phyloP scores from a whole-genome alignment of 768 basidiomycete genomes.

The Nidularia pulvinata region DNA sequence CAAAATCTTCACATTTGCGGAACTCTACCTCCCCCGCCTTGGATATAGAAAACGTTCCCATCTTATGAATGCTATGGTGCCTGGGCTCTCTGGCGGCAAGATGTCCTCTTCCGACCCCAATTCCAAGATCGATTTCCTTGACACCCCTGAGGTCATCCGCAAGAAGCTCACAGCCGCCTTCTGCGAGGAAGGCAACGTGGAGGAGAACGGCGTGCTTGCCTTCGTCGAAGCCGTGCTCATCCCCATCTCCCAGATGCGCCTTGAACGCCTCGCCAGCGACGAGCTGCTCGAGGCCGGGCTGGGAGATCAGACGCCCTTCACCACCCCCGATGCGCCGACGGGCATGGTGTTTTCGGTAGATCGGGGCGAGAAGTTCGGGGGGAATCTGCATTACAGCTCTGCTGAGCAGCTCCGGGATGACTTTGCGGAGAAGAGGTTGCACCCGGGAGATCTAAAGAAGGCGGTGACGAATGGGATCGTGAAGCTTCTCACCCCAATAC shows the following conservation, averaged over 20 bases:
- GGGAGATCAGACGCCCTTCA: constrained; percentile 64
- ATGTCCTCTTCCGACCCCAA: constrained; percentile 99
- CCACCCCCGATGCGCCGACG: constrained; percentile 66
- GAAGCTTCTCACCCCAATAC: constrained; percentile 77
- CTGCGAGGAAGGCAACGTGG: constrained; percentile 90
- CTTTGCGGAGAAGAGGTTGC: constrained; percentile 75
- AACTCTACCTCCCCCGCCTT: constrained; percentile 90
- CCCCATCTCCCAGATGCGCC: constrained; percentile 76
- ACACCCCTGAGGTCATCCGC: constrained; percentile 78
- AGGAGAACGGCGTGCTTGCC: constrained; percentile 86
- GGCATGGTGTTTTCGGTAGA: constrained; percentile 82
- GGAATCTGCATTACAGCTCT: constrained; percentile 69
- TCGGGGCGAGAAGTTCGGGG: constrained; percentile 82
- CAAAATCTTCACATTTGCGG: constrained; percentile 98
- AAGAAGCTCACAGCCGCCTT: constrained; percentile 92
- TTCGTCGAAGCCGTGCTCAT: constrained; percentile 90
- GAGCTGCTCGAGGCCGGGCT: constrained; percentile 45
- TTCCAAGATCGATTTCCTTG: constrained; percentile 98
- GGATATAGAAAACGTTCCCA: constrained; percentile 96
- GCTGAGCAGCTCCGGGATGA: constrained; percentile 71
- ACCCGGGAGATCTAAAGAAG: constrained; percentile 89
- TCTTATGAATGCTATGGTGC: constrained; percentile 98
- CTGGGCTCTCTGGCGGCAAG: constrained; percentile 91
- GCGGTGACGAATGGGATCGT: constrained; percentile 75
- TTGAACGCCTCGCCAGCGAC: constrained; percentile 55